These are phyloP conservation scores for Colletotrichum chlorophyti DNA, from an alignment of 2,329 filamentous ascomycete genomes.

Conservation along the genomic window DNA sequence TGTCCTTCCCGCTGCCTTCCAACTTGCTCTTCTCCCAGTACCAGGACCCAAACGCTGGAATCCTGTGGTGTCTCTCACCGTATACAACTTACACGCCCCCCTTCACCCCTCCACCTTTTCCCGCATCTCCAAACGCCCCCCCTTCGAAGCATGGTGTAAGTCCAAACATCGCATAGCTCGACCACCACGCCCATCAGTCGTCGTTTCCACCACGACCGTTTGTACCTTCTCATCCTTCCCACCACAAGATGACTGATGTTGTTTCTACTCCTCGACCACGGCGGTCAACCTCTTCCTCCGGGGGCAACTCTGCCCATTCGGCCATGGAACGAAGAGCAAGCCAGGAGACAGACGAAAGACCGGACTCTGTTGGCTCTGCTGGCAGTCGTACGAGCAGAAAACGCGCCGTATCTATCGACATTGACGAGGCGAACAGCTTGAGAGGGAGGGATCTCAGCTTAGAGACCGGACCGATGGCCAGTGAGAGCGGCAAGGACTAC, in stretches of 20 bases:
- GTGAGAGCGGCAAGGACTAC: slow-evolving; percentile 40
- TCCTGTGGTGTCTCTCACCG: slow-evolving; percentile 20
- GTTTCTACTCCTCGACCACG: slow-evolving; percentile 23
- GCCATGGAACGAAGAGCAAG: slow-evolving; percentile 31
- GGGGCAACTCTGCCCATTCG: slow-evolving; percentile 25
- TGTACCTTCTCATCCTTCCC: slow-evolving; percentile 11
- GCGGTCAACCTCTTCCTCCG: slow-evolving; percentile 30
- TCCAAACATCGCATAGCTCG: slow-evolving; percentile 26
- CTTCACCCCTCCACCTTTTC: background rate
- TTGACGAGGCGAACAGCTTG: slow-evolving; percentile 49
- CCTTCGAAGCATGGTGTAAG: slow-evolving; percentile 25
- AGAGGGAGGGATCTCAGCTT: slow-evolving; percentile 42
- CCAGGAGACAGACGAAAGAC: slow-evolving; percentile 23
- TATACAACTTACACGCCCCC: slow-evolving; percentile 16
- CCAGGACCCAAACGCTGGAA: slow-evolving; percentile 6
- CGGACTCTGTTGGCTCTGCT: slow-evolving; percentile 18
- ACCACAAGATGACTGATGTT: slow-evolving; percentile 29
- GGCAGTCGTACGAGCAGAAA: slow-evolving; percentile 41
- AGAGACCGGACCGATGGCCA: slow-evolving; percentile 40
- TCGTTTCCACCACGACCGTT: no score
- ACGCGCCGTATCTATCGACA: slow-evolving; percentile 53
- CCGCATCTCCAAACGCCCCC: slow-evolving; percentile 24
- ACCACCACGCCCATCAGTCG: slow-evolving; percentile 10
- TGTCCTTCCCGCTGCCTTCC: slow-evolving; percentile 4
- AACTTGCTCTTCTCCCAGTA: no score